Evolutionary conservation across 306 rosid genomes (phyloP).

Genomic region (Ammopiptanthus mongolicus): DNA sequence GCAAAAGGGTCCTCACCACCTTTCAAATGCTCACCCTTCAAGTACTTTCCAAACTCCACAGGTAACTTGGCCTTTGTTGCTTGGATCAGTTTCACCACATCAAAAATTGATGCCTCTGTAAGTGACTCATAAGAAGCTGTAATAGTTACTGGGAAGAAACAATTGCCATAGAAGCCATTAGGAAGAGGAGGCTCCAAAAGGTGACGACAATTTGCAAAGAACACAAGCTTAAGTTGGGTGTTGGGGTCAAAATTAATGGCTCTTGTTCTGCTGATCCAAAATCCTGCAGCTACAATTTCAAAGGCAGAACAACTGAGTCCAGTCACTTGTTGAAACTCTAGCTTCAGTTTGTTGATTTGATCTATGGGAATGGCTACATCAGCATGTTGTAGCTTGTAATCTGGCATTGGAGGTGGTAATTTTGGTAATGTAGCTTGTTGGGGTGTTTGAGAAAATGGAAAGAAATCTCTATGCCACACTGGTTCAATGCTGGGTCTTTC

Average conservation of each 20-base stretch:
- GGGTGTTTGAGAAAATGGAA: constrained; percentile 5
- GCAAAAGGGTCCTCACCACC: constrained; percentile 51
- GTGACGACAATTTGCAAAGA: constrained; percentile 76
- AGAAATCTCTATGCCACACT: constrained; percentile 59
- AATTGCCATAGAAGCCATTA: constrained; percentile 74
- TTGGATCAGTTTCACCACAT: constrained; percentile 57
- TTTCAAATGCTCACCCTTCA: constrained; percentile 25
- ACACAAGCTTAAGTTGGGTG: constrained; percentile 36
- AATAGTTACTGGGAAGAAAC: constrained; percentile 65
- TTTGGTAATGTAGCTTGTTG: not conserved
- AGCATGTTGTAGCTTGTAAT: constrained; percentile 39
- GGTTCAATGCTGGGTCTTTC: constrained; percentile 43
- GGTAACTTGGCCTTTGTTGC: constrained; percentile 50
- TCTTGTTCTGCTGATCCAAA: constrained; percentile 56
- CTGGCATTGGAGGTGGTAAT: constrained; percentile 21
- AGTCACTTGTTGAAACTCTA: constrained; percentile 34
- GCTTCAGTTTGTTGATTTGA: constrained; percentile 40
- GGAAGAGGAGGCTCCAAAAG: constrained; percentile 64
- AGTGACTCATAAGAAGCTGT: constrained; percentile 31
- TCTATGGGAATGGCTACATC: constrained; percentile 47
- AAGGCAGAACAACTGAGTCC: constrained; percentile 58
- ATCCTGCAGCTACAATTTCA: constrained; percentile 54
- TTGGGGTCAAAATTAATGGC: constrained; percentile 25
- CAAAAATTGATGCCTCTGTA: constrained; percentile 4
- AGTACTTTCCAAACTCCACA: constrained; percentile 40